Evolutionary conservation across 805 yeast genomes (phyloP).

Genomic region (Metschnikowia reukaufii): DNA sequence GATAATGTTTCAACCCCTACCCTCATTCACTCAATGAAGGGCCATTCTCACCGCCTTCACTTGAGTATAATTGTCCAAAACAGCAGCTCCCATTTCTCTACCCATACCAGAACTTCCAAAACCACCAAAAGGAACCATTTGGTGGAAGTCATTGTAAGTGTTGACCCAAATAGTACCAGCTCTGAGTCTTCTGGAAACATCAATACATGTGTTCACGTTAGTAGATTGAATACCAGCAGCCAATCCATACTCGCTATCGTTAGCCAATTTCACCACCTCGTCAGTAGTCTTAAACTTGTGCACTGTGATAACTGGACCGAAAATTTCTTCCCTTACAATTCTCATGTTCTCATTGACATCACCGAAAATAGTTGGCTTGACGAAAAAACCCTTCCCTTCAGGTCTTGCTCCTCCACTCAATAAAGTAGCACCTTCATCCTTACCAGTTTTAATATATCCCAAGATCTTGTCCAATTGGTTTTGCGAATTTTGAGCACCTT

Average conservation of each 20-base stretch:
- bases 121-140: slow-evolving; percentile 90
- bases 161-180: slow-evolving; percentile 94
- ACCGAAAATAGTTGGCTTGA: slow-evolving; percentile 82
- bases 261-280: slow-evolving; percentile 76
- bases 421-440: slow-evolving; percentile 79
- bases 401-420: slow-evolving; percentile 70
- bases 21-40: slow-evolving; percentile 14
- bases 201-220: slow-evolving; percentile 71
- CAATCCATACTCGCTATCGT: slow-evolving; percentile 79
- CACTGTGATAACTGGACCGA: slow-evolving; percentile 90
- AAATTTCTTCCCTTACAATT: slow-evolving; percentile 86
- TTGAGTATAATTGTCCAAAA: slow-evolving; percentile 82
- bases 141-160: slow-evolving; percentile 86
- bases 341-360: slow-evolving; percentile 73
- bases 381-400: slow-evolving; percentile 59
- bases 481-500: slow-evolving; percentile 91
- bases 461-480: slow-evolving; percentile 77
- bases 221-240: slow-evolving; percentile 89
- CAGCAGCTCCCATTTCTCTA: slow-evolving; percentile 89
- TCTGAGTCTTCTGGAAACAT: slow-evolving; percentile 69
- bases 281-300: slow-evolving; percentile 80
- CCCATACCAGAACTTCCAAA: slow-evolving; percentile 89
- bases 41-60: slow-evolving; percentile 77
- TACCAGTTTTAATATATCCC: slow-evolving; percentile 73
- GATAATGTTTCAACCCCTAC: neutral